These are phyloP conservation scores for Endothia cerciana DNA, from an alignment of 2,329 filamentous ascomycete genomes.

Conservation along the genomic window DNA sequence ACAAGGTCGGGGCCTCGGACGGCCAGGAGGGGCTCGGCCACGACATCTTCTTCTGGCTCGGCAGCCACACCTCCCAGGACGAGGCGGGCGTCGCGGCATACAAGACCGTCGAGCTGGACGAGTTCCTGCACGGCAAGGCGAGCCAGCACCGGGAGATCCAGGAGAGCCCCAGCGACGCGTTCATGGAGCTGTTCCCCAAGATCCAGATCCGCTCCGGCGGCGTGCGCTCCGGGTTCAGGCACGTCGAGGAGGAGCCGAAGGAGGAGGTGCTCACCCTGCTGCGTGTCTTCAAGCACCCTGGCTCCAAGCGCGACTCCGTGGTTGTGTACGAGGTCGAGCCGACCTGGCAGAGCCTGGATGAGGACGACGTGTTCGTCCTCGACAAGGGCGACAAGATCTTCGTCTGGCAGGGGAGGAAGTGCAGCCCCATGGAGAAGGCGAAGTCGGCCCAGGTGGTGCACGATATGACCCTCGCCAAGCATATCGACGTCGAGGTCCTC, in stretches of 20 bases:
- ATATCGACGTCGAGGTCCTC: constrained; percentile 67
- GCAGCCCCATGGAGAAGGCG: constrained; percentile 70
- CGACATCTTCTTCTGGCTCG: constrained; percentile 74
- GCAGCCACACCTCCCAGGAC: constrained; percentile 66
- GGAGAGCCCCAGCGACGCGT: constrained; percentile 60
- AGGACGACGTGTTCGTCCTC: constrained; percentile 67
- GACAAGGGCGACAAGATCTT: constrained; percentile 67
- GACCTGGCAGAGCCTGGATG: constrained; percentile 64
- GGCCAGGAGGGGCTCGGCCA: constrained; percentile 53
- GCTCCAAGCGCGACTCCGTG: constrained; percentile 50
- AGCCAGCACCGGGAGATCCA: constrained; percentile 70
- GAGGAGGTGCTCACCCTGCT: constrained; percentile 56
- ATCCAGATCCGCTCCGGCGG: constrained; percentile 65
- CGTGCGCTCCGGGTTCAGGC: constrained; percentile 64
- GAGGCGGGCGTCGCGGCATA: constrained; percentile 72
- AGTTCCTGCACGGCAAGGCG: constrained; percentile 64
- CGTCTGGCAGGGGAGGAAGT: constrained; percentile 70
- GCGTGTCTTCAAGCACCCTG: constrained; percentile 65
- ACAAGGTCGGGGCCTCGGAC: constrained; percentile 47
- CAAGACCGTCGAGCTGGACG: constrained; percentile 72
- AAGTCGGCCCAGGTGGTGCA: constrained; percentile 70
- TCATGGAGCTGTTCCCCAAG: constrained; percentile 63
- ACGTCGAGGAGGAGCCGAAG: constrained; percentile 54
- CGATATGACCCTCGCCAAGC: constrained; percentile 66
- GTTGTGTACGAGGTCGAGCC: constrained; percentile 68